Base-by-base conservation (phyloP, 768 basidiomycete species). In the Mycena rosella region DNA sequence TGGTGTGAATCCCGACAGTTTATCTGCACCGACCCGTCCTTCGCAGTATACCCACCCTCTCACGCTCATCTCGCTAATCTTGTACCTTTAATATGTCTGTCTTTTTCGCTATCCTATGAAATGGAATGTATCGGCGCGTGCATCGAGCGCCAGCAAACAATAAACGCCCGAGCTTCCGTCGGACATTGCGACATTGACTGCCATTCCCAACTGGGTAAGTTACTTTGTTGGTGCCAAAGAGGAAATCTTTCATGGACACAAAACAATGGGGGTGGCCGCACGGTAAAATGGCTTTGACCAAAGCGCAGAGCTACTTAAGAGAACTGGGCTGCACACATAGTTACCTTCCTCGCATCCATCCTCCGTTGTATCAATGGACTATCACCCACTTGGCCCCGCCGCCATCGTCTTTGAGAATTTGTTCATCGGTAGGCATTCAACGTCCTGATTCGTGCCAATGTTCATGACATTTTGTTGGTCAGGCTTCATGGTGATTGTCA, bases 21-120 rank as follows among this genome's bases (percentile, higher is more conserved):
- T n/a, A 42, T 38, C 32, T 44, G 54, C 44, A 59, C 62, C 61
- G 34, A 63, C 40, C 34, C 38, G 54, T 69, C 53, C 63, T 45
- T 55, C 62, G 68, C 63, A 67, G 69, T 55, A 65, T 65, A 70
- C 65, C 65, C 54, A 36, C 45, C 59, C 47, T 67, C 62, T 55
- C 49, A 60, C 65, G 53, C 61, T 68, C 49, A 68, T 63, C 56
- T 65, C 61, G 59, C 67, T 68, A 68, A 68, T 68, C 62, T 68
- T 71, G 70, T 71, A 71, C 56, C 65, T 67, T 54, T 71, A 71
- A 71, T 71, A 67, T 70, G 69, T 70, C 52, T 69, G 49, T 64
- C 65, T 67, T 67, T n/a, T 54, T 66, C 60, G 64, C 56, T 70
- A 62, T 67, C 68, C 24, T 44, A 60, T 59, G 61, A 62, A 63